Percentiles rank a stretch among this genome's conserved stretches.
Conservation (phyloP, 176 grass and related monocot genomes). For the Lolium multiflorum region DNA sequence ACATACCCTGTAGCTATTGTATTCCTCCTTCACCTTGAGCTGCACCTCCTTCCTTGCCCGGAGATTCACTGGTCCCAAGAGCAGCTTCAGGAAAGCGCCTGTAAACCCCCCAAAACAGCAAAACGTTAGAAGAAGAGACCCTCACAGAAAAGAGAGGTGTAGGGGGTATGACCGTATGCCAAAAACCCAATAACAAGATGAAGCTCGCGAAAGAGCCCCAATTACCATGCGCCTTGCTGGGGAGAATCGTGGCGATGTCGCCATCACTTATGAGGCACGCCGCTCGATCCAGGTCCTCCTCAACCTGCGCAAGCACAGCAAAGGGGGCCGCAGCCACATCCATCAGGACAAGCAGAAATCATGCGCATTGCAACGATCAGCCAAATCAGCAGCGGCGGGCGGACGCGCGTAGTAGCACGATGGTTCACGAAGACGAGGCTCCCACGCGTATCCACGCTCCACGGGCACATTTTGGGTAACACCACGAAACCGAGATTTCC, state of each 20-base stretch:
- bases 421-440: background rate
- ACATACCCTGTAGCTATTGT: conserved; percentile 96
- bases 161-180: background rate
- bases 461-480: background rate
- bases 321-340: background rate
- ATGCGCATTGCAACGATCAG: conserved; percentile 28
- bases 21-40: conserved; percentile 98
- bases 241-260: conserved; percentile 69
- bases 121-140: conserved; percentile 20
- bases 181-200: conserved; percentile 3
- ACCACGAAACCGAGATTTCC: background rate
- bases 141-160: background rate
- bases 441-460: background rate
- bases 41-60: conserved; percentile 93
- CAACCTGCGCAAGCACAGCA: conserved; percentile 59
- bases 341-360: conserved; percentile 33
- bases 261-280: conserved; percentile 74
- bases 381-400: background rate
- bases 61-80: conserved; percentile 91
- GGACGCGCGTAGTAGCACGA: background rate
- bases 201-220: conserved; percentile 17
- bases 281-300: conserved; percentile 87
- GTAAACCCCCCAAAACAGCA: conserved; percentile 2
- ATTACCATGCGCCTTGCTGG: conserved; percentile 76
- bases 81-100: conserved; percentile 85